These are phyloP conservation scores for Conticribra guillardii DNA, from an alignment of 108 stramenopile genomes.

Conservation along the genomic window DNA sequence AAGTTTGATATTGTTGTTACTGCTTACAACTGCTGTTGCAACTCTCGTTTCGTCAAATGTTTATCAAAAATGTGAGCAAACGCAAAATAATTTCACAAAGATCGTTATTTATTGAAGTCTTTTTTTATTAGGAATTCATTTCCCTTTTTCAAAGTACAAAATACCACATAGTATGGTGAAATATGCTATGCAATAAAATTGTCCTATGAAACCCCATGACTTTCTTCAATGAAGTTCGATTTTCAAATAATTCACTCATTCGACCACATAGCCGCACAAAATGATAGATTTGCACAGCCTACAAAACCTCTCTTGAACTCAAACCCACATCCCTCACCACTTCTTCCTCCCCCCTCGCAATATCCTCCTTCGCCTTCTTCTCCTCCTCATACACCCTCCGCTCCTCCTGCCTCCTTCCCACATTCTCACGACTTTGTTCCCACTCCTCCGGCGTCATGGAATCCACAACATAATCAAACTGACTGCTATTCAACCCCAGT, in stretches of 20 bases:
- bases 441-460: constrained; percentile 59
- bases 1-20: too few species aligned
- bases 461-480: constrained; percentile 60
- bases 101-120: too few species aligned
- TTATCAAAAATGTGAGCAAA: too few species aligned
- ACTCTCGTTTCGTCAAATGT: too few species aligned
- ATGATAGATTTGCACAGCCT: neutral
- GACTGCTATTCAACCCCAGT: constrained; percentile 45
- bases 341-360: constrained; percentile 25
- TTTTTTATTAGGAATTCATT: too few species aligned
- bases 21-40: too few species aligned
- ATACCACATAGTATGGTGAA: too few species aligned
- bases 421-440: constrained; percentile 28
- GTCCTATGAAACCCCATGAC: too few species aligned
- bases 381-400: constrained; percentile 9
- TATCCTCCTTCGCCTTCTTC: constrained; percentile 13
- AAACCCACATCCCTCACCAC: constrained; percentile 18
- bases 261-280: neutral
- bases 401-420: constrained; percentile 26
- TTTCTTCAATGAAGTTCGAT: too few species aligned
- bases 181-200: too few species aligned
- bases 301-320: constrained; percentile 15
- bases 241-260: neutral
- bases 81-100: too few species aligned
- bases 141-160: too few species aligned